Evolutionary conservation across 2,329 filamentous ascomycete species (phyloP).

Genomic region (Colletotrichum sp.): DNA sequence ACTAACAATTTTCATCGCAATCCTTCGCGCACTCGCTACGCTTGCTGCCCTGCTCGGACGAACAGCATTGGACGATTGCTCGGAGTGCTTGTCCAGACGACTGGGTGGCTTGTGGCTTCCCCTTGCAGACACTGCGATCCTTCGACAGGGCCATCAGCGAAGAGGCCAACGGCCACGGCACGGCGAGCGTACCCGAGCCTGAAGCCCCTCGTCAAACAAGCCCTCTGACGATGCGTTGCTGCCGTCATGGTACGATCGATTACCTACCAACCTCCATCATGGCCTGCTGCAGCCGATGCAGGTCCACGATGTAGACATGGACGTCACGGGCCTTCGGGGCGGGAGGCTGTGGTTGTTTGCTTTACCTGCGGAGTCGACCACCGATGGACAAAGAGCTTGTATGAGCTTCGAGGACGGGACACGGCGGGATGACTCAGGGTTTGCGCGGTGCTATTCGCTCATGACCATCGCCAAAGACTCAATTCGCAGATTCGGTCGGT

Average conservation of each 20-base stretch:
- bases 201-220: background rate
- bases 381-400: constrained; percentile 1
- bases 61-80: background rate
- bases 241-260: background rate
- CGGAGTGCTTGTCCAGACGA: background rate
- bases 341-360: background rate
- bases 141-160: background rate
- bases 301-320: background rate
- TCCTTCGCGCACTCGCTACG: background rate
- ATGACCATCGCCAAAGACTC: background rate
- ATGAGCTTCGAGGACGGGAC: background rate
- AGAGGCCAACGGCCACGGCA: background rate
- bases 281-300: background rate
- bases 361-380: background rate
- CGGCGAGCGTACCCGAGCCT: constrained; percentile 1
- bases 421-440: constrained; percentile 3
- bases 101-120: constrained; percentile 3
- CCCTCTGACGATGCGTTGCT: background rate
- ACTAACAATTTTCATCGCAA: background rate
- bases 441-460: background rate
- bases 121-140: constrained; percentile 12
- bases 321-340: background rate
- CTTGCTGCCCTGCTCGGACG: background rate
- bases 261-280: background rate
- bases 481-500: background rate